Evolutionary conservation across 768 basidiomycete genomes (phyloP).

Genomic region (Pisolithus sp.): DNA sequence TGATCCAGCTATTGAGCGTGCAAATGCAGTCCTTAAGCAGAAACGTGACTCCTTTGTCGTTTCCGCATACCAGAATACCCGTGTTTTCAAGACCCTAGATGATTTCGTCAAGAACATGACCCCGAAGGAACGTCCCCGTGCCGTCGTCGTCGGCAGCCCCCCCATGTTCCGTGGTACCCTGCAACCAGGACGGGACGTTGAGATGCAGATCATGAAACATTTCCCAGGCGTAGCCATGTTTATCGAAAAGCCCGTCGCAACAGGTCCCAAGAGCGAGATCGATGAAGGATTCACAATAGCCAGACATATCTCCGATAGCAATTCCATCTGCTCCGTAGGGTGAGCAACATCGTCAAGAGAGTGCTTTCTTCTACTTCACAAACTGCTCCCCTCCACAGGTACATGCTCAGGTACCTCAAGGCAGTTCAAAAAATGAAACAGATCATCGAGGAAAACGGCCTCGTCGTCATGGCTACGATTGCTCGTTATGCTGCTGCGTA

Average conservation of each 20-base stretch:
- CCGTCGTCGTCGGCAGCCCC: constrained; percentile 86
- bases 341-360: constrained; percentile 23
- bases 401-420: constrained; percentile 91
- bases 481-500: constrained; percentile 93
- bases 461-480: constrained; percentile 93
- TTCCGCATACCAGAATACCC: constrained; percentile 87
- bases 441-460: constrained; percentile 88
- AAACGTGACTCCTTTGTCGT: constrained; percentile 92
- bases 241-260: constrained; percentile 88
- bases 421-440: constrained; percentile 96
- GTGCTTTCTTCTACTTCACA: background rate
- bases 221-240: constrained; percentile 90
- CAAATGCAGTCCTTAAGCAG: constrained; percentile 71
- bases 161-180: constrained; percentile 86
- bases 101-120: constrained; percentile 74
- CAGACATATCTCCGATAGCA: constrained; percentile 59
- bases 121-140: constrained; percentile 62
- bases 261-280: constrained; percentile 66
- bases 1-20: constrained; percentile 83
- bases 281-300: constrained; percentile 66
- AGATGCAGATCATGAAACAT: constrained; percentile 76
- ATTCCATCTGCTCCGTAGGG: constrained; percentile 85
- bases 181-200: constrained; percentile 73
- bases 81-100: constrained; percentile 76
- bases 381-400: constrained; percentile 36